These are phyloP conservation scores for Berberis vulgaris DNA, from an alignment of 164 flowering plant genomes.

Conservation along the genomic window DNA sequence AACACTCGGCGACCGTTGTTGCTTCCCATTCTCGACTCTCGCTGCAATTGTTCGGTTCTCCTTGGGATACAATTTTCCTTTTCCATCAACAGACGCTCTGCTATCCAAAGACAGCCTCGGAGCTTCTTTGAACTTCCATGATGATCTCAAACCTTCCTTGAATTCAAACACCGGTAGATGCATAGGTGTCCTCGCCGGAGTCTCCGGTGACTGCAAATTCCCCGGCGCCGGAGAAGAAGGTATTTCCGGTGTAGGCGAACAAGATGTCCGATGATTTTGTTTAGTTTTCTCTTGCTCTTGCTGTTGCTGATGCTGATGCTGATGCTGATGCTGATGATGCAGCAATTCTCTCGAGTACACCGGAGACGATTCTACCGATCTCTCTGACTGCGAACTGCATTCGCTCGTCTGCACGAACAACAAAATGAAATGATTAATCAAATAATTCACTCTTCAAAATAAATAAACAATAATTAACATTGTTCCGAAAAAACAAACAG, in stretches of 20 bases:
- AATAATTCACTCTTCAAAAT: too few relatives aligned
- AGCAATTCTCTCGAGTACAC: slow-evolving; percentile 14
- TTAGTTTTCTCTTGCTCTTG: slow-evolving; percentile 6
- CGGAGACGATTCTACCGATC: slow-evolving; percentile 25
- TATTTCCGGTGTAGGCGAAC: slow-evolving; percentile 3
- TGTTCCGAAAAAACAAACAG: too few relatives aligned
- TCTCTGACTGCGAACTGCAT: slow-evolving; percentile 26
- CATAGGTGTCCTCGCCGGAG: slow-evolving; percentile 14
- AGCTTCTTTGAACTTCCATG: slow-evolving; percentile 79
- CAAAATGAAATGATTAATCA: too few relatives aligned
- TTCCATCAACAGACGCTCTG: slow-evolving; percentile 63
- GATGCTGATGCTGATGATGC: slow-evolving; percentile 3
- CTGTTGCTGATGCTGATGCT: slow-evolving; percentile 1
- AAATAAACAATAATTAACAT: too few relatives aligned
- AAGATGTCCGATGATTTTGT: slow-evolving; percentile 6
- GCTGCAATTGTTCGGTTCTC: slow-evolving; percentile 45
- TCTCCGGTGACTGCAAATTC: not conserved
- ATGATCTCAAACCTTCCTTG: slow-evolving; percentile 50
- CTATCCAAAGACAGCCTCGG: slow-evolving; percentile 93
- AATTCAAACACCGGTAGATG: slow-evolving; percentile 47
- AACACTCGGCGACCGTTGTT: slow-evolving; percentile 65
- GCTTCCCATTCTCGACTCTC: slow-evolving; percentile 22
- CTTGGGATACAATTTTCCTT: slow-evolving; percentile 56
- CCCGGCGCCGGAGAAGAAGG: slow-evolving; percentile 13
- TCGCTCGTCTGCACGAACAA: slow-evolving; percentile 25